phyloP scores from a whole-genome alignment of 345 rosid genomes.

The Excoecaria agallocha region DNA sequence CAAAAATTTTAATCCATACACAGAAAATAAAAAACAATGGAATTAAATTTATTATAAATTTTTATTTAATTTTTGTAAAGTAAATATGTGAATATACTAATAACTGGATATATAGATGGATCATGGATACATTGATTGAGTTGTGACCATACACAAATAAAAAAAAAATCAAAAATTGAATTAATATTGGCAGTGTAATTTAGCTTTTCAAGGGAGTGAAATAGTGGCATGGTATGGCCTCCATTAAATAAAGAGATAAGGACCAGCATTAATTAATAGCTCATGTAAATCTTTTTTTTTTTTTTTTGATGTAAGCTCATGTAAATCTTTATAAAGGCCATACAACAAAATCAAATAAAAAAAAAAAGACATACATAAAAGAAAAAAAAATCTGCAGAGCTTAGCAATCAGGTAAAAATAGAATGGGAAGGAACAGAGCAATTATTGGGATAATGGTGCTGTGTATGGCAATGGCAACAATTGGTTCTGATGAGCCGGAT shows the following conservation, averaged over 20 bases:
- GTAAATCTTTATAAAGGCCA: too few relatives aligned
- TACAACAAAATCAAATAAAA: too few relatives aligned
- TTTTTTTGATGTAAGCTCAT: too few relatives aligned
- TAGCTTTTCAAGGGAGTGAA: not conserved
- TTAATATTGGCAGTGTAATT: not conserved
- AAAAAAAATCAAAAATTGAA: not conserved
- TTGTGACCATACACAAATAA: too few relatives aligned
- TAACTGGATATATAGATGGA: too few relatives aligned
- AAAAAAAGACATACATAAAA: not conserved
- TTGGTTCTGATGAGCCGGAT: conserved; percentile 35
- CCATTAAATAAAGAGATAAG: conserved; percentile 11
- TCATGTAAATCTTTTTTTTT: too few relatives aligned
- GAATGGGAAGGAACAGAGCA: conserved; percentile 9
- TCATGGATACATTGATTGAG: too few relatives aligned
- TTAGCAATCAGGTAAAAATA: conserved; percentile 5
- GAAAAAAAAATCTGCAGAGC: not conserved
- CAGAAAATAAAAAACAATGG: too few relatives aligned
- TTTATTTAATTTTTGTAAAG: too few relatives aligned
- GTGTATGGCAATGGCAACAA: conserved; percentile 11
- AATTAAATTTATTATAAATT: too few relatives aligned
- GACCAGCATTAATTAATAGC: not conserved
- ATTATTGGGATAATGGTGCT: conserved; percentile 16
- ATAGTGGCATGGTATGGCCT: not conserved
- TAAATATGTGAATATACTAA: too few relatives aligned
- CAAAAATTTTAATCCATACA: too few relatives aligned